Evolutionary conservation across 768 basidiomycete genomes (phyloP).

Genomic region (Nidularia sp.): DNA sequence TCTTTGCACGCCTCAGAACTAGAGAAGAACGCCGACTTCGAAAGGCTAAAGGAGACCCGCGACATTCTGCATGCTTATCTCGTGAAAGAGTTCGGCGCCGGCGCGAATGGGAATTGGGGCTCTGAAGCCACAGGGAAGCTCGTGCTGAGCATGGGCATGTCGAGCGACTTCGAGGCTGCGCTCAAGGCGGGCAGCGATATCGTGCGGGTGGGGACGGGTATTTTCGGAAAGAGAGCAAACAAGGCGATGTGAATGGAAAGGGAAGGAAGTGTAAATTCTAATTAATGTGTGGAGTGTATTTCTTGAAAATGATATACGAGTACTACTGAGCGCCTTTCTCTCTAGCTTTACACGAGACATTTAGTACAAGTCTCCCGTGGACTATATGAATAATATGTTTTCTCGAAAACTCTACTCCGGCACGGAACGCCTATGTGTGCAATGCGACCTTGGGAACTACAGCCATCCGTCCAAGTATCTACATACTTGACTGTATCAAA

Average conservation of each 20-base stretch:
- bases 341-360: too few relatives aligned
- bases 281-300: too few relatives aligned
- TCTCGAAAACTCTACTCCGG: too few relatives aligned
- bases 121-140: constrained; percentile 41
- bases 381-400: too few relatives aligned
- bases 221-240: constrained; percentile 73
- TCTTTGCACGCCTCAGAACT: constrained; percentile 52
- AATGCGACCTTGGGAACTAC: too few relatives aligned
- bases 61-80: constrained; percentile 51
- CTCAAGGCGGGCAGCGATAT: constrained; percentile 80
- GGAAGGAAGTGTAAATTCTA: background rate
- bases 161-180: constrained; percentile 88
- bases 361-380: too few relatives aligned
- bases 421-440: too few relatives aligned
- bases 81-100: constrained; percentile 14
- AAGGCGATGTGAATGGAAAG: constrained; percentile 24
- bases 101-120: constrained; percentile 37
- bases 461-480: too few relatives aligned
- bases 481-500: too few relatives aligned
- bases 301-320: too few relatives aligned
- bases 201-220: constrained; percentile 87
- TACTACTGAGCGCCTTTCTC: too few relatives aligned
- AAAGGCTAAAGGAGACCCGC: constrained; percentile 58
- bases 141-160: constrained; percentile 94
- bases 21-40: constrained; percentile 68